Evolutionary conservation across 179 eudicot genomes (phyloP).

Genomic region (Beta macrorhiza): DNA sequence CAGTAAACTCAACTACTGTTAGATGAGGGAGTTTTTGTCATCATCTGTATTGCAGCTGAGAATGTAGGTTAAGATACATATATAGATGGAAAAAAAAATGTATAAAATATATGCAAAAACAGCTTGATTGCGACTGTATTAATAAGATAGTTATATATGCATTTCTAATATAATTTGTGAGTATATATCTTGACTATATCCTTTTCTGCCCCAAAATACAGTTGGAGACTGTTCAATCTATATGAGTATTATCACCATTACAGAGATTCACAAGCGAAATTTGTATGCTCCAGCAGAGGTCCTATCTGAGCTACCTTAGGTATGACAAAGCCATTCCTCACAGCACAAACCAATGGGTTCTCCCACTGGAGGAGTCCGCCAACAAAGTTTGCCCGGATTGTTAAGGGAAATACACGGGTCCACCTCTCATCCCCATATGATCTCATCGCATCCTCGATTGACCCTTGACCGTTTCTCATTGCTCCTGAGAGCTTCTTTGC

Average conservation of each 20-base stretch:
- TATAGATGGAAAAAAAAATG: neutral
- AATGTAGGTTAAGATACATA: neutral
- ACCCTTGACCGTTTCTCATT: slow-evolving; percentile 34
- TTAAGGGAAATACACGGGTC: slow-evolving; percentile 67
- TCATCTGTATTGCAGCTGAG: neutral
- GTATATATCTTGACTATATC: neutral
- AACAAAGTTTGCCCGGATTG: slow-evolving; percentile 60
- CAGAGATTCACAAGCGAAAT: slow-evolving; percentile 56
- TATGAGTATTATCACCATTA: neutral
- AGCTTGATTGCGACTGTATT: neutral
- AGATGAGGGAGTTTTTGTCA: neutral
- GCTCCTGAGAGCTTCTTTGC: slow-evolving; percentile 58
- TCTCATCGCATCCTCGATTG: slow-evolving; percentile 63
- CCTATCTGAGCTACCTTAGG: slow-evolving; percentile 65
- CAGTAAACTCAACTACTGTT: neutral
- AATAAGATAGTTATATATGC: neutral
- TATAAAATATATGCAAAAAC: neutral
- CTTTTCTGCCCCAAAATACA: neutral
- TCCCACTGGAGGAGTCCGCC: slow-evolving; percentile 76
- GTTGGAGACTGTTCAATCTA: neutral
- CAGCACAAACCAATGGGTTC: slow-evolving; percentile 54
- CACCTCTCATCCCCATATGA: slow-evolving; percentile 74
- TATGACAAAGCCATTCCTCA: slow-evolving; percentile 55
- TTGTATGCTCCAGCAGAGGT: slow-evolving; percentile 66
- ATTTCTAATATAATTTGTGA: neutral